These are phyloP conservation scores for Musa itinerans DNA, from an alignment of 176 grass and related monocot species.

Conservation along the genomic window DNA sequence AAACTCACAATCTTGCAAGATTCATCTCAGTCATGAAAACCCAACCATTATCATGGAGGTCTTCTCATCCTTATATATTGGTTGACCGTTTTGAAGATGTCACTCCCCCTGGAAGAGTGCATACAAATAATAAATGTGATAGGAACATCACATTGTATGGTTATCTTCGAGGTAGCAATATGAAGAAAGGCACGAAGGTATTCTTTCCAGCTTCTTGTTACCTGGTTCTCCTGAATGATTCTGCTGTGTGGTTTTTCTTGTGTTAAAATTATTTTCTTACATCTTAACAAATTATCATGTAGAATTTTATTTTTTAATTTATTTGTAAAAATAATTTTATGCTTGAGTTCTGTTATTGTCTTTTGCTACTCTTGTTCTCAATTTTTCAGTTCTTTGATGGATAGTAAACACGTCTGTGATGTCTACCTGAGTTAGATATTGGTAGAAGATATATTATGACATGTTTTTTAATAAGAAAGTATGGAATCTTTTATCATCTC, in stretches of 20 bases:
- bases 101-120: conserved; percentile 65
- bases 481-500: too few species aligned
- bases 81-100: conserved; percentile 95
- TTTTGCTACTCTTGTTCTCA: too few species aligned
- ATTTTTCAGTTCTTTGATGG: too few species aligned
- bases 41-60: conserved; percentile 65
- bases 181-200: conserved; percentile 94
- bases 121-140: conserved; percentile 70
- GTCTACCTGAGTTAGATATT: too few species aligned
- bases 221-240: not conserved
- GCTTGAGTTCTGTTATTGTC: too few species aligned
- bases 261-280: too few species aligned
- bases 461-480: too few species aligned
- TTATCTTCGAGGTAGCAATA: conserved; percentile 93
- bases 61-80: conserved; percentile 86
- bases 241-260: not conserved
- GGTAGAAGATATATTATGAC: too few species aligned
- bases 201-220: not conserved
- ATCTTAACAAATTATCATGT: too few species aligned
- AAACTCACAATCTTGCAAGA: conserved; percentile 93
- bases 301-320: too few species aligned
- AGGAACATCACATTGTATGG: conserved; percentile 94
- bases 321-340: too few species aligned
- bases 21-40: conserved; percentile 89
- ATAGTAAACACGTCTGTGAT: too few species aligned